Base-by-base conservation (phyloP, 2,329 filamentous ascomycete species). In the Epichloe baconii region DNA sequence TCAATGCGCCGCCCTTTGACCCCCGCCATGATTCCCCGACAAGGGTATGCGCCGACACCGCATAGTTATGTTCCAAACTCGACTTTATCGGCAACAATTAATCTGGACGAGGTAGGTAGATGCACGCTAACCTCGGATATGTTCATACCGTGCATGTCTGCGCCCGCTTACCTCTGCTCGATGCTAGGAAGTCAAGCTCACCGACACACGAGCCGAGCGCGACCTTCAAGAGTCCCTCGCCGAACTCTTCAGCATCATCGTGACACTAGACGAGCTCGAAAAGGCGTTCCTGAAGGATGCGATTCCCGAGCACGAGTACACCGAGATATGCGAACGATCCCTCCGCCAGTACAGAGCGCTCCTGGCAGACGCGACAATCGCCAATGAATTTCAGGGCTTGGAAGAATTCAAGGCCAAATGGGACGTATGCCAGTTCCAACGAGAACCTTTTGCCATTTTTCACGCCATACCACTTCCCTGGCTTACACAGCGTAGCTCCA, bases 291-390 rank as follows among this genome's bases (percentile, higher is more conserved):
- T 98, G 40, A 94, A 95, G 64, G 93, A 98, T 74, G 91, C 89
- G 21, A 85, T 98, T 48, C 80, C 86, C 5, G 93, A 97, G 68
- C 77, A 78, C 49, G 91, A 96, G 62, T 98, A 98, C 67, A 95
- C 90, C 1, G 93, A 97, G 64, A 95, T 93, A 57, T 98, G 94
- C 74, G 87, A 90, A 64, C 82, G 93, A 40, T 79, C 95, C 53
- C 70, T 98, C 60, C 94, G 95, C 69, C 93, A 98, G 71, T 98
- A 98, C 75, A 95, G 91, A 68, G 94, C 89, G 52, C 89, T 95
- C 55, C 72, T 98, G 34, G 84, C 86, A 34, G 88, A 97, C 64
- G 91, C 97, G 59, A 85, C 79, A 1, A 93, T 98, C n/a, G 79
- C 85, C n/a, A 80, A 76, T 41, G 88, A 87, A 43, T 98, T 97